These are phyloP conservation scores for Rhodofomes roseus DNA, from an alignment of 1,284 basidiomycete genomes.

Conservation along the genomic window DNA sequence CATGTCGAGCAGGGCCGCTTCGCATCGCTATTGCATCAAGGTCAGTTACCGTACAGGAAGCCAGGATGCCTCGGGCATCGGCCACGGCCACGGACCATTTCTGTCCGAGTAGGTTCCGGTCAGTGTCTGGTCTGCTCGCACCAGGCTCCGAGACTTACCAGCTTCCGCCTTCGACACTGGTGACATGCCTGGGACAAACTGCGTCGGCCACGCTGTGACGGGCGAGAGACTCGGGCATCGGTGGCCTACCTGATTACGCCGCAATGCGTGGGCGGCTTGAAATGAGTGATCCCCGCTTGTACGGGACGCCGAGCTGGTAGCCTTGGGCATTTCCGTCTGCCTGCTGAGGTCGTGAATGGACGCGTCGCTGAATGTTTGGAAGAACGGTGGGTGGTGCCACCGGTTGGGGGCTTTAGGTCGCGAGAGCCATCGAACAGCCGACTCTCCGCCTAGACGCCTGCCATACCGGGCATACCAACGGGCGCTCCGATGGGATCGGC, in stretches of 20 bases:
- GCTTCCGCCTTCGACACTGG: slow-evolving; percentile 67
- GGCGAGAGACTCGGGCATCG: background rate
- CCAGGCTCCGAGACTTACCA: slow-evolving; percentile 42
- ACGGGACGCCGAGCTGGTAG: slow-evolving; percentile 6
- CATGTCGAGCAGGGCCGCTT: slow-evolving; percentile 68
- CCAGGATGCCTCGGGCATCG: slow-evolving; percentile 23
- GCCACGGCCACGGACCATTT: slow-evolving; percentile 28
- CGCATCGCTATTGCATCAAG: slow-evolving; percentile 23
- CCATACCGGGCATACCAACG: background rate
- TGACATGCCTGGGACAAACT: slow-evolving; percentile 29
- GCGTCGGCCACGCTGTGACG: background rate
- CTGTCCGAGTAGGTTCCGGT: slow-evolving; percentile 10
- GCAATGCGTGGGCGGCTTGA: slow-evolving; percentile 17
- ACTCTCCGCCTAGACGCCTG: background rate
- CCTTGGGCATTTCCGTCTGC: slow-evolving; percentile 16
- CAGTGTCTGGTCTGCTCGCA: background rate
- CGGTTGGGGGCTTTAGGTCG: background rate
- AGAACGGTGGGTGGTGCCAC: too few relatives aligned
- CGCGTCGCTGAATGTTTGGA: background rate
- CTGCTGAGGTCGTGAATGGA: background rate
- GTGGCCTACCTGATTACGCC: slow-evolving; percentile 19
- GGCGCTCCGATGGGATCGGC: too few relatives aligned
- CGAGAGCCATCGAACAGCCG: background rate
- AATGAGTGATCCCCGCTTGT: slow-evolving; percentile 6
- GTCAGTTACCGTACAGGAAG: background rate